These are phyloP conservation scores for Beauveria asiatica DNA, from an alignment of 2,329 filamentous ascomycete genomes.

Conservation along the genomic window DNA sequence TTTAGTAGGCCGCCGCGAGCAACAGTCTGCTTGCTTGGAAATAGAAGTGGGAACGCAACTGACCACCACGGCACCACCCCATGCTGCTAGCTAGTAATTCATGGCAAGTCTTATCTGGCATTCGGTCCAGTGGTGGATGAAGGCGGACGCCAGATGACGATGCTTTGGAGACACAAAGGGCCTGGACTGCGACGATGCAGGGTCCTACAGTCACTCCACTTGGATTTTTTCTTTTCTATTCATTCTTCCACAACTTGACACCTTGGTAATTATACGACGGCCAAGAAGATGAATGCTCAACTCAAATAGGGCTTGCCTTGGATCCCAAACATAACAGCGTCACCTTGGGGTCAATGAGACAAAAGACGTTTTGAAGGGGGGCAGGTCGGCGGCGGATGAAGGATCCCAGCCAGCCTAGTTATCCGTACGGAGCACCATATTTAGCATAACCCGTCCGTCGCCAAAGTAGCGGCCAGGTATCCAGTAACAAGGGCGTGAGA, in stretches of 20 bases:
- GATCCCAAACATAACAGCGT: not conserved
- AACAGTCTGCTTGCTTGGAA: not conserved
- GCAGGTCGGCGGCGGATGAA: not conserved
- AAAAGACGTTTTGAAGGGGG: not conserved
- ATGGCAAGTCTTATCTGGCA: not conserved
- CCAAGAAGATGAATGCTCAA: not conserved
- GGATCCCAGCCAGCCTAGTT: not conserved
- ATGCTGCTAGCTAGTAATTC: not conserved
- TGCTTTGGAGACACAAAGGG: not conserved
- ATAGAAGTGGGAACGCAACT: not conserved
- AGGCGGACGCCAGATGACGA: slow-evolving; percentile 1
- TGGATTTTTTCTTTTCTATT: not conserved
- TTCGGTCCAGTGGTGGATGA: not conserved
- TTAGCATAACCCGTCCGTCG: not conserved
- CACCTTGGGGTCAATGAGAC: slow-evolving; percentile 1
- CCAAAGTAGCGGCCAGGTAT: not conserved
- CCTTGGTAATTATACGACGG: not conserved
- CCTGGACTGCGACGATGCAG: not conserved
- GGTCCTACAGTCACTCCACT: not conserved
- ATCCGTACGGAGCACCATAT: not conserved
- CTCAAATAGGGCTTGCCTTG: not conserved
- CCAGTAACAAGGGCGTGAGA: not conserved
- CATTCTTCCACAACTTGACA: not conserved
- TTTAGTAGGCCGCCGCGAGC: not conserved
- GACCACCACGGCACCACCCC: not conserved